A percentile compares a stretch with the other conserved stretches of the same genome.
phyloP scores from a whole-genome alignment of 371 early-diverging fungal genomes.

The Saksenaea vasiformis region DNA sequence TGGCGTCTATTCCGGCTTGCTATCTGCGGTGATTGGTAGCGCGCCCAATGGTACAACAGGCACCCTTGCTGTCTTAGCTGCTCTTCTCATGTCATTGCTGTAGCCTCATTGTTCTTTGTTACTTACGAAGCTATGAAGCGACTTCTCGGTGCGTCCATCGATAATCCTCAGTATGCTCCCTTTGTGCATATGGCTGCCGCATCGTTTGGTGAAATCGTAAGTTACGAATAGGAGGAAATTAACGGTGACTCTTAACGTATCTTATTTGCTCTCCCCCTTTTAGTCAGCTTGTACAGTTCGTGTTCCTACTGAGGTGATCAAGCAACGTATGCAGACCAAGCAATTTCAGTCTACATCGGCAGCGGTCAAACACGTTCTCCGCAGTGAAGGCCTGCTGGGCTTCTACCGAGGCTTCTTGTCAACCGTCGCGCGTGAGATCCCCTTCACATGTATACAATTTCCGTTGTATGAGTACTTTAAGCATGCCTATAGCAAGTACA shows the following conservation, averaged over 20 bases:
- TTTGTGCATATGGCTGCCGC: conserved; percentile 88
- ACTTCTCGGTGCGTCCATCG: conserved; percentile 30
- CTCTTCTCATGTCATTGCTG: neutral
- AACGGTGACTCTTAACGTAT: neutral
- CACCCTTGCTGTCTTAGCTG: neutral
- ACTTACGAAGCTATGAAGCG: conserved; percentile 86
- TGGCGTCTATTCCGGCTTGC: conserved; percentile 89
- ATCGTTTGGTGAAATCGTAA: conserved; percentile 88
- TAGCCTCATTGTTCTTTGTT: conserved; percentile 92
- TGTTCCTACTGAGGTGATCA: conserved; percentile 95
- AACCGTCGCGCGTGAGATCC: conserved; percentile 90
- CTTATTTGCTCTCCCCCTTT: conserved; percentile 1
- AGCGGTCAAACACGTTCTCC: conserved; percentile 64
- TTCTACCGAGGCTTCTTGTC: conserved; percentile 92
- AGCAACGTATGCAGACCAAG: conserved; percentile 93
- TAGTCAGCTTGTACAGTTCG: conserved; percentile 91
- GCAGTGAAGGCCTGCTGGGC: conserved; percentile 78
- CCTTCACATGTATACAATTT: conserved; percentile 96
- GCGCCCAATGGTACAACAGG: conserved; percentile 79
- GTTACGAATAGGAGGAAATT: conserved; percentile 15
- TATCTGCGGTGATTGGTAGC: conserved; percentile 91
- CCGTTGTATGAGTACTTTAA: conserved; percentile 94
- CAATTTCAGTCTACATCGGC: conserved; percentile 66
- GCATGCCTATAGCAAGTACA: conserved; percentile 42
- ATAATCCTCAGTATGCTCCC: conserved; percentile 56